Evolutionary conservation across 352 stramenopile species (phyloP), one percentile per base, ranked within the genome.

Genomic region (Halophytophthora batemanensis): DNA sequence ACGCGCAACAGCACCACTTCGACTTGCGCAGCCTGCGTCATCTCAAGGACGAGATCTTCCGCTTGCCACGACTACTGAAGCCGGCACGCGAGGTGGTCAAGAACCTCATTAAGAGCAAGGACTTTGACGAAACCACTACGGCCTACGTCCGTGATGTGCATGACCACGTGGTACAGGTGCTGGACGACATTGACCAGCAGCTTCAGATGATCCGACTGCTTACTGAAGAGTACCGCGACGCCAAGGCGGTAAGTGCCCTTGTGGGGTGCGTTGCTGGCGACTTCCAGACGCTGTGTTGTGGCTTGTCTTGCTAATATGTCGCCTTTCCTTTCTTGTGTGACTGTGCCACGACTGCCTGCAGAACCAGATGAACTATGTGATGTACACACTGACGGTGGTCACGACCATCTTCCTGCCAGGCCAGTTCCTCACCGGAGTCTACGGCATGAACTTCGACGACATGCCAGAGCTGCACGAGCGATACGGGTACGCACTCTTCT

Each of bases 371-470:
- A 93, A 95, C 64, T 86, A 92, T 42, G 85, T 93, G 22, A 90
- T 96, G 48, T 95, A 95, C 69, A 92, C 79, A n/a, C 72, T 96
- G 22, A 95, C 85, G 33, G 86, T 95, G 45, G 77, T 94, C 51
- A 94, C 84, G n/a, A 92, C 82, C 6, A 81, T 94, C 2, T 95
- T 95, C 50, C 51, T 96, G 12, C 82, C 86, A 0, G 80, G 80
- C 23, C 86, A 96, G 59, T 96, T 96, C 52, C 64, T 96, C 42
- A 95, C 86, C 45, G 84, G 86, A 23, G 79, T 96, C 39, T 95
- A 92, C 49, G 85, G 87, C 43, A 95, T 95, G 87, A 95, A 95
- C 71, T 95, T 96, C 66, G 79, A 88, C 44, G 81, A 92, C 45
- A 95, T 95, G 82, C 82, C 82, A 1, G 84, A 96, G 64, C 77